Conservation (phyloP, 306 rosid genomes). For the Gastrolobium villosum region DNA sequence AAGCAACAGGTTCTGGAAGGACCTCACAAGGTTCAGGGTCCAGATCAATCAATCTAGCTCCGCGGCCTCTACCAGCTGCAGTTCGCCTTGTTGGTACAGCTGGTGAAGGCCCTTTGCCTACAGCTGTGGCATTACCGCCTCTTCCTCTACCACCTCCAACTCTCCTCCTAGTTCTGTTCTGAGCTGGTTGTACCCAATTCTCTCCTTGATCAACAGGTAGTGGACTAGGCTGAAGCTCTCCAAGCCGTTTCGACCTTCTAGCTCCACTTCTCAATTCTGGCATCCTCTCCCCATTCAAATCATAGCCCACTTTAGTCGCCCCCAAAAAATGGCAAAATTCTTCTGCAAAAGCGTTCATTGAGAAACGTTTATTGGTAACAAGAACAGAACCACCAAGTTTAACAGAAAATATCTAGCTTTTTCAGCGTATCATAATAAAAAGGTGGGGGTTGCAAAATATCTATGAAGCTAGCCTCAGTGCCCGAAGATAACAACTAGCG, state of each 20-base stretch:
- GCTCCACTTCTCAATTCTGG: conserved; percentile 99
- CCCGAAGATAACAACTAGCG: conserved; percentile 50
- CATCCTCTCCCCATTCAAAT: conserved; percentile 99
- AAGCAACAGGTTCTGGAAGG: conserved; percentile 71
- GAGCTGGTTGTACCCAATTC: conserved; percentile 74
- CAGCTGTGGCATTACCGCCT: conserved; percentile 80
- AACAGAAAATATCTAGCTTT: conserved; percentile 30
- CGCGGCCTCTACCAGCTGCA: conserved; percentile 96
- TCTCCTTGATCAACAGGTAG: conserved; percentile 79
- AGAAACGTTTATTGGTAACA: conserved; percentile 32
- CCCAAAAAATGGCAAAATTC: conserved; percentile 37
- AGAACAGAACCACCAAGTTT: conserved; percentile 21
- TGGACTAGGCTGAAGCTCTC: conserved; percentile 86
- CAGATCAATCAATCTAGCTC: conserved; percentile 78
- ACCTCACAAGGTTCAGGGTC: conserved; percentile 83
- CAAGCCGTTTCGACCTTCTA: conserved; percentile 93
- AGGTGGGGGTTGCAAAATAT: conserved; percentile 1
- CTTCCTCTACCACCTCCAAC: conserved; percentile 89
- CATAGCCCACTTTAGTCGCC: conserved; percentile 67
- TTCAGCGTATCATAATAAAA: neutral
- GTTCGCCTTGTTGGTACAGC: conserved; percentile 86
- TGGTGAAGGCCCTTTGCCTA: conserved; percentile 82
- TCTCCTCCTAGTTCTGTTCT: conserved; percentile 78
- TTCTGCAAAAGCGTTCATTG: conserved; percentile 53
- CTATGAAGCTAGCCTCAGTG: conserved; percentile 26